phyloP scores from a whole-genome alignment of 352 stramenopile genomes.

The Phytophthora crassamura region DNA sequence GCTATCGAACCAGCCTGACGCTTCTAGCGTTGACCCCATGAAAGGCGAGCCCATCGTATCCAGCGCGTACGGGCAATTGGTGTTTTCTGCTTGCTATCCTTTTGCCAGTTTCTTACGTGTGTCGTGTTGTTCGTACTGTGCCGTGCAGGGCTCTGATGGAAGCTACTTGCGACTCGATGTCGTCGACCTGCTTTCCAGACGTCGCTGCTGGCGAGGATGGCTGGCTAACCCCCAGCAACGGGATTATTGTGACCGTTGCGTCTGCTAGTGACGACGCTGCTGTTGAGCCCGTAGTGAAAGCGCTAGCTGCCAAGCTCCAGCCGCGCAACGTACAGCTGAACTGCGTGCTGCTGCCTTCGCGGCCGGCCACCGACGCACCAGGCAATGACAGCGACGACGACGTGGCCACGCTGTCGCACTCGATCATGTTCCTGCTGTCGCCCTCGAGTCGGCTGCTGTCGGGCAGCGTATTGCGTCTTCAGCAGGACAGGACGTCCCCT shows the following conservation, averaged over 20 bases:
- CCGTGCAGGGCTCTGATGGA: slow-evolving; percentile 30
- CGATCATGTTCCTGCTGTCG: slow-evolving; percentile 70
- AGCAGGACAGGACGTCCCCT: slow-evolving; percentile 27
- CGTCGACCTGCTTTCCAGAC: slow-evolving; percentile 38
- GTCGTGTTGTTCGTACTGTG: slow-evolving; percentile 5
- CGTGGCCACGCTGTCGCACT: slow-evolving; percentile 49
- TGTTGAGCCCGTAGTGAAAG: slow-evolving; percentile 52
- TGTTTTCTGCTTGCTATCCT: neutral
- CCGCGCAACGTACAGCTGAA: slow-evolving; percentile 61
- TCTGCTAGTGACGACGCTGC: slow-evolving; percentile 19
- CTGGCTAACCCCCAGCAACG: slow-evolving; percentile 25
- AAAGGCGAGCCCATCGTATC: slow-evolving; percentile 22
- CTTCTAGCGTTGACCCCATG: neutral
- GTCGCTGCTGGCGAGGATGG: slow-evolving; percentile 5
- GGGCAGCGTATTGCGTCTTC: slow-evolving; percentile 63
- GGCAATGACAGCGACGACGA: slow-evolving; percentile 13
- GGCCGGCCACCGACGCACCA: neutral
- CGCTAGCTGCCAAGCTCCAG: slow-evolving; percentile 46
- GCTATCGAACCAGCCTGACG: slow-evolving; percentile 7
- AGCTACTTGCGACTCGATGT: slow-evolving; percentile 36
- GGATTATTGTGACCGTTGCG: slow-evolving; percentile 37
- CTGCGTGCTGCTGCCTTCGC: slow-evolving; percentile 50
- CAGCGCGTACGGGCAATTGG: slow-evolving; percentile 22
- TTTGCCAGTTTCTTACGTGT: slow-evolving; percentile 5
- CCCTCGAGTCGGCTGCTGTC: slow-evolving; percentile 54